These are phyloP conservation scores for Asterella californica DNA, from an alignment of 225 moss, liverwort and hornwort genomes.

Conservation along the genomic window DNA sequence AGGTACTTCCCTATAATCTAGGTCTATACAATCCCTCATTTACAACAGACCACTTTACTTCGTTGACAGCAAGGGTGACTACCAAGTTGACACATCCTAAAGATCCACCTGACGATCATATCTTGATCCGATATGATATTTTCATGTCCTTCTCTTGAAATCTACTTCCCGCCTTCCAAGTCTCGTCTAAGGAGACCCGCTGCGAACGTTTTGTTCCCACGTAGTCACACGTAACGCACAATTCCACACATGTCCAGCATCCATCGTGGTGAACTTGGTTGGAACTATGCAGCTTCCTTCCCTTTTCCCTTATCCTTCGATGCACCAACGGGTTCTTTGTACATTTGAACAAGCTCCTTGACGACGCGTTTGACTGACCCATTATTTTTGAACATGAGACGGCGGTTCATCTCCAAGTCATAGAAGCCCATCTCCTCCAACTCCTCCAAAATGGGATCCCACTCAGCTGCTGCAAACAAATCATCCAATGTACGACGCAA, in stretches of 20 bases:
- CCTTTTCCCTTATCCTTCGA: conserved; percentile 28
- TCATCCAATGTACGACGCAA: conserved; percentile 73
- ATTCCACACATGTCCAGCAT: no score
- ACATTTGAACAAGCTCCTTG: conserved; percentile 92
- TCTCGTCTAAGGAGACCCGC: neutral
- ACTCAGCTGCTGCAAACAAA: conserved; percentile 70
- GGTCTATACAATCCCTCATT: neutral
- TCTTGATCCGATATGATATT: no score
- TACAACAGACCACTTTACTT: neutral
- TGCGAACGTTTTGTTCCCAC: no score
- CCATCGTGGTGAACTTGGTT: neutral
- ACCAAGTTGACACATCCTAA: no score
- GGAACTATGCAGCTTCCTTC: neutral
- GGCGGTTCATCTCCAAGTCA: conserved; percentile 80
- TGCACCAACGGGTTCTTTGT: conserved; percentile 47
- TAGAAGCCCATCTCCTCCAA: conserved; percentile 95
- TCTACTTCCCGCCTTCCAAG: neutral
- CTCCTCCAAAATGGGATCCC: conserved; percentile 93
- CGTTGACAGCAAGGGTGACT: no score
- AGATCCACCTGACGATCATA: no score
- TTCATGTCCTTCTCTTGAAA: neutral
- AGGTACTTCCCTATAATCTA: neutral
- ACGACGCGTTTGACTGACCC: conserved; percentile 96
- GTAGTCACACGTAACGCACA: no score
- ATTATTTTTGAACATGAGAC: conserved; percentile 97